A percentile compares a stretch with the other conserved stretches of the same genome.
phyloP scores from a whole-genome alignment of 805 yeast genomes.

The Jamesozyma jinghongensis region DNA sequence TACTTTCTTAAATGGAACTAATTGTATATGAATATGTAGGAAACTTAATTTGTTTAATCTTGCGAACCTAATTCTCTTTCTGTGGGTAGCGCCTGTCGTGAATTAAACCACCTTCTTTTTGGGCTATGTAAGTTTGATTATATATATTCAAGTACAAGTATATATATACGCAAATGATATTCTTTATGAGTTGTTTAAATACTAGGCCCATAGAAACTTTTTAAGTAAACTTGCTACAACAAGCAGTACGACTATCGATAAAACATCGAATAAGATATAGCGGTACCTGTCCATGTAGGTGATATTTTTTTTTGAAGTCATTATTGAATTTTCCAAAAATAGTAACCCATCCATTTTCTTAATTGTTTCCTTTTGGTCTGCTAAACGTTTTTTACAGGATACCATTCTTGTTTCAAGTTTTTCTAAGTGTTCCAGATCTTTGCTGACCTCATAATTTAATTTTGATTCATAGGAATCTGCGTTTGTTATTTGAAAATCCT shows the following conservation, averaged over 20 bases:
- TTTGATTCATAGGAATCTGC: constrained; percentile 20
- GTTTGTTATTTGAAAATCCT: constrained; percentile 22
- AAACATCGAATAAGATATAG: constrained; percentile 6
- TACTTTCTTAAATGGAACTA: constrained; percentile 44
- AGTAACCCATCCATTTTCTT: constrained; percentile 22
- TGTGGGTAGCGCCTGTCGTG: no score
- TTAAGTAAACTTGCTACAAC: background rate
- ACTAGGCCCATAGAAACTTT: background rate
- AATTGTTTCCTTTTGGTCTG: constrained; percentile 20
- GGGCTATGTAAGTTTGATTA: no score
- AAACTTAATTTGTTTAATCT: no score
- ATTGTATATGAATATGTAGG: background rate
- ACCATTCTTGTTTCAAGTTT: constrained; percentile 24
- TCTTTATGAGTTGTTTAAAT: no score
- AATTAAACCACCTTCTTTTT: no score
- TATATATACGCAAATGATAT: no score
- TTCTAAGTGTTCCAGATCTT: constrained; percentile 19
- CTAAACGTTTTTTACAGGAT: constrained; percentile 14
- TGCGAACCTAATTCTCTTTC: no score
- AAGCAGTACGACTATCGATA: constrained; percentile 1
- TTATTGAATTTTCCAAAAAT: constrained; percentile 6
- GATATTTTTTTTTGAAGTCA: constrained; percentile 4
- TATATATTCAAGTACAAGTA: no score
- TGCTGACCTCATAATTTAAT: constrained; percentile 8
- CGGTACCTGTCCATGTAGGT: constrained; percentile 4